These are phyloP conservation scores for Ophiostoma quercus DNA, from an alignment of 2,329 filamentous ascomycete genomes.

Conservation along the genomic window DNA sequence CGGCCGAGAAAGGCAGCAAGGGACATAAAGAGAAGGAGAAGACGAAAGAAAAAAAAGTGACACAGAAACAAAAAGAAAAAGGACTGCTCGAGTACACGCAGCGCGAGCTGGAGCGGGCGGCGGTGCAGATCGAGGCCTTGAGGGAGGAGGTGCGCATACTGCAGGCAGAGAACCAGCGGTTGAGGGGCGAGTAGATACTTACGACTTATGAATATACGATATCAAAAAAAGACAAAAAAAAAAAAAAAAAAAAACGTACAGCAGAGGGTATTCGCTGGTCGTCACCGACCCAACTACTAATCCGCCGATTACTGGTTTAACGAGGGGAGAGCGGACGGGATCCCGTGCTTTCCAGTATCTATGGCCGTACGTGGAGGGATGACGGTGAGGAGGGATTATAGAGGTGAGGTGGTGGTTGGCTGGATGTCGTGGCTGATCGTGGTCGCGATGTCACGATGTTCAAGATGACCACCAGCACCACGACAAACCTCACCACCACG, in stretches of 20 bases:
- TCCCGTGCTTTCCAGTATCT: constrained; percentile 1
- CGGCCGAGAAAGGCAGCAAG: neutral
- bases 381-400: neutral
- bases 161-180: constrained; percentile 45
- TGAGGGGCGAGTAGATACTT: neutral
- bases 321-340: neutral
- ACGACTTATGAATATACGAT: no score
- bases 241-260: neutral
- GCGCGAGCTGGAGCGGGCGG: constrained; percentile 49
- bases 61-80: neutral
- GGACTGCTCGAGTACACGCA: constrained; percentile 46
- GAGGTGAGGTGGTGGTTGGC: no score
- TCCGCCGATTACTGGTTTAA: constrained; percentile 1
- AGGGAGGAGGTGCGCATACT: constrained; percentile 51
- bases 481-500: no score
- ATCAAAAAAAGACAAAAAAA: neutral
- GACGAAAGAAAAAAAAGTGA: neutral
- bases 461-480: no score
- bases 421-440: no score
- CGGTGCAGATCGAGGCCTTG: constrained; percentile 51
- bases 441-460: no score
- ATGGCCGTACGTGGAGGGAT: neutral
- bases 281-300: constrained; percentile 1
- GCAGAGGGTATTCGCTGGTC: constrained; percentile 1
- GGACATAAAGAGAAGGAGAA: neutral